Evolutionary conservation across 257 asterid species (phyloP).

Genomic region (Rauvolfia tetraphylla): DNA sequence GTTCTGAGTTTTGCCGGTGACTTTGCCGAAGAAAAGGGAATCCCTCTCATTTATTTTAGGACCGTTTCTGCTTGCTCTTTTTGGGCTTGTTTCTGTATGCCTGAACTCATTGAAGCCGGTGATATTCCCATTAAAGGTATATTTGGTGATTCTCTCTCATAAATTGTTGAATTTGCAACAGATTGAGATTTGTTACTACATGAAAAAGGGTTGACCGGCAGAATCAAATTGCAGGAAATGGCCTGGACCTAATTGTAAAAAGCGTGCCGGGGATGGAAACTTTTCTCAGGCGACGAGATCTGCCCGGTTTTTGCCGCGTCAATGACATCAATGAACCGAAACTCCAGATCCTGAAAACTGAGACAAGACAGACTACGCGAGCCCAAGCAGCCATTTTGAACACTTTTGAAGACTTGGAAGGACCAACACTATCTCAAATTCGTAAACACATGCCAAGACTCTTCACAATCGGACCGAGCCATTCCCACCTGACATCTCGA

Average conservation of each 20-base stretch:
- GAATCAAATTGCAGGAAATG: constrained; percentile 16
- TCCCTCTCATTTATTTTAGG: constrained; percentile 20
- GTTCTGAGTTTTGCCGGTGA: constrained; percentile 24
- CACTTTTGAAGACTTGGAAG: constrained; percentile 35
- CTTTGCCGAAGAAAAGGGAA: constrained; percentile 26
- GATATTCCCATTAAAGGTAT: constrained; percentile 13
- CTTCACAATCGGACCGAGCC: constrained; percentile 31
- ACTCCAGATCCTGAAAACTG: not conserved
- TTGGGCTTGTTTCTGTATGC: constrained; percentile 25
- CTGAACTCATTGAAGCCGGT: constrained; percentile 24
- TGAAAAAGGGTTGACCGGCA: not conserved
- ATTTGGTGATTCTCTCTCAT: too few species aligned
- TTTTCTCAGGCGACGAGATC: constrained; percentile 32
- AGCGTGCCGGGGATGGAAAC: constrained; percentile 30
- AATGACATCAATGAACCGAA: constrained; percentile 12
- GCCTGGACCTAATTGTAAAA: constrained; percentile 26
- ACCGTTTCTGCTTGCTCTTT: constrained; percentile 24
- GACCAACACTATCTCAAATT: constrained; percentile 17
- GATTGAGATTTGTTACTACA: not conserved
- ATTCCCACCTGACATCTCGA: constrained; percentile 18
- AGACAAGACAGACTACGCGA: constrained; percentile 17
- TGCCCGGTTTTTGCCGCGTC: constrained; percentile 26
- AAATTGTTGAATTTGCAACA: not conserved
- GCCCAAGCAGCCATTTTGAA: constrained; percentile 29
- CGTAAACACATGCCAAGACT: constrained; percentile 23